Percentiles rank a stretch among this genome's conserved stretches.
These are phyloP conservation scores for Pinus taeda DNA, from an alignment of 75 land plant genomes.

Conservation along the genomic window DNA sequence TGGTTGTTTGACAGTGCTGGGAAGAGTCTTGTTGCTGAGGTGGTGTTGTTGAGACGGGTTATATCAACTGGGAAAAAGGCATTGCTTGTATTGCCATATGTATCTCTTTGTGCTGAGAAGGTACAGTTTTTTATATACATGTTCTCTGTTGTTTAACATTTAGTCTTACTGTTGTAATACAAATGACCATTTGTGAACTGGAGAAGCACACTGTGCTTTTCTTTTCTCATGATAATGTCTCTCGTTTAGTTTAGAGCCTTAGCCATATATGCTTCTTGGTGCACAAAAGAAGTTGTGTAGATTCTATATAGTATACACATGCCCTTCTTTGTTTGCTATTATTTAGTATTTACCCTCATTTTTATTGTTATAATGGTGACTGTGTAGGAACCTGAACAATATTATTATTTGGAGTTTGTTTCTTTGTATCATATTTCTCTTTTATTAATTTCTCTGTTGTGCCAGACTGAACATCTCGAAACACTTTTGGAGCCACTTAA, in stretches of 20 bases:
- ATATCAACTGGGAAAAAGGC: conserved; percentile 84
- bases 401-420: not conserved
- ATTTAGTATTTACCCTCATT: not conserved
- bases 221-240: too few relatives aligned
- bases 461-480: conserved; percentile 91
- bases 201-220: too few relatives aligned
- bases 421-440: not conserved
- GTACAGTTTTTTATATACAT: conserved; percentile 23
- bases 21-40: conserved; percentile 98
- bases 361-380: not conserved
- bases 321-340: not conserved
- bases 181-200: too few relatives aligned
- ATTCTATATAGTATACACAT: too few relatives aligned
- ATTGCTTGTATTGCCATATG: conserved; percentile 95
- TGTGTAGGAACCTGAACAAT: not conserved
- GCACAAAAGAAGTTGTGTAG: conserved; percentile 54
- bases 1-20: conserved; percentile 72
- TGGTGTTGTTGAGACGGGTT: conserved; percentile 83
- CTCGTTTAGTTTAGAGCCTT: too few relatives aligned
- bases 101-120: conserved; percentile 97
- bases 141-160: not conserved
- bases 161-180: not conserved
- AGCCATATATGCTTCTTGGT: conserved; percentile 93
- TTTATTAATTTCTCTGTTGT: conserved; percentile 1
- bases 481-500: conserved; percentile 76